These are phyloP conservation scores for Hypoxylon sp. DNA, from an alignment of 2,329 filamentous ascomycete genomes.

Conservation along the genomic window DNA sequence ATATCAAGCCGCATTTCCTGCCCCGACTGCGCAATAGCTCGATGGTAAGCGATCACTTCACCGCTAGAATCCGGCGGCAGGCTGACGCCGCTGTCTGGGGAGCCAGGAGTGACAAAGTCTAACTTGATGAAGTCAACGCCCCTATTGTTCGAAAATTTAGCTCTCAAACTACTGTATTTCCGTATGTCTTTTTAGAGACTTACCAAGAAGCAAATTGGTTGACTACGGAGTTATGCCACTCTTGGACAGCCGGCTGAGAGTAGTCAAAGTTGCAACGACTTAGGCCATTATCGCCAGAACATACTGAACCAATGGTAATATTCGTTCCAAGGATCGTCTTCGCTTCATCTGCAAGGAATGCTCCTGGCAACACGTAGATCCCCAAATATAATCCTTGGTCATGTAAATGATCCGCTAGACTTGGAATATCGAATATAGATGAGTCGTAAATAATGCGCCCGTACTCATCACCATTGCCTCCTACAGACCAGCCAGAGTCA, in stretches of 20 bases:
- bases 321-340: constrained; percentile 46
- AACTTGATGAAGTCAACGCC: constrained; percentile 49
- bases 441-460: constrained; percentile 45
- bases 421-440: constrained; percentile 42
- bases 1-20: constrained; percentile 47
- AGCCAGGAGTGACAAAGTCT: constrained; percentile 47
- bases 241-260: constrained; percentile 42
- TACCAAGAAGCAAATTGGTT: constrained; percentile 45
- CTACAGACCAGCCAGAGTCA: constrained; percentile 47
- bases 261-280: constrained; percentile 46
- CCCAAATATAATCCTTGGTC: constrained; percentile 43
- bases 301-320: constrained; percentile 41
- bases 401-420: constrained; percentile 44
- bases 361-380: constrained; percentile 47
- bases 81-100: constrained; percentile 38
- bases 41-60: constrained; percentile 43
- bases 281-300: constrained; percentile 35
- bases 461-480: constrained; percentile 42
- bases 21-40: constrained; percentile 45
- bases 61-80: constrained; percentile 41
- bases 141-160: constrained; percentile 18
- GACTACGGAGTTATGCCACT: constrained; percentile 47
- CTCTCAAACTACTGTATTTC: background rate
- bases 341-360: constrained; percentile 39
- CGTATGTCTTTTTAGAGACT: constrained; percentile 1